A percentile compares a stretch with the other conserved stretches of the same genome.
Conservation (phyloP, 352 stramenopile species). For the Phytophthora foliorum region DNA sequence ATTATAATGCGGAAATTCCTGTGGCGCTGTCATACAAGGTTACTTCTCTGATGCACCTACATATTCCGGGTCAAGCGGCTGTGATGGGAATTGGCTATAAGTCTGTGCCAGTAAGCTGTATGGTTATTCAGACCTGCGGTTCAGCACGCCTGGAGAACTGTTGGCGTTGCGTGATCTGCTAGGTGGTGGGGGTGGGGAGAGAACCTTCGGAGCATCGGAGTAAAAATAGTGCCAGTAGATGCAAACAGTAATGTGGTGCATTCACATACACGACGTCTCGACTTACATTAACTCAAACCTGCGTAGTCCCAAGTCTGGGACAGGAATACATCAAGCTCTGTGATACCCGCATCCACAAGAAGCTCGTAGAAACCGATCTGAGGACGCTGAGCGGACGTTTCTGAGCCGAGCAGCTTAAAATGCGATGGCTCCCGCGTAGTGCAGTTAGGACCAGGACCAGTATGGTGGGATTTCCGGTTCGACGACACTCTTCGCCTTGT, state of each 20-base stretch:
- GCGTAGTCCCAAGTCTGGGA: background rate
- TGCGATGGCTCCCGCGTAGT: background rate
- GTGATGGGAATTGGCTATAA: too few species aligned
- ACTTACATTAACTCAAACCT: background rate
- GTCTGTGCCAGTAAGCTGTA: too few species aligned
- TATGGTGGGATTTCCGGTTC: too few species aligned
- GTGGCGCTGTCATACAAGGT: too few species aligned
- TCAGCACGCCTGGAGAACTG: too few species aligned
- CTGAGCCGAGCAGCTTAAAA: background rate
- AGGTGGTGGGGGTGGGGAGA: too few species aligned
- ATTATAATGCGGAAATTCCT: too few species aligned
- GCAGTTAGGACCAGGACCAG: background rate
- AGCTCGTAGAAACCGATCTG: background rate
- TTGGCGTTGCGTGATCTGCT: too few species aligned
- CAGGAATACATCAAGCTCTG: background rate
- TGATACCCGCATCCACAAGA: background rate
- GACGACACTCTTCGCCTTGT: background rate
- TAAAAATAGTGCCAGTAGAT: background rate
- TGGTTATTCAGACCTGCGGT: too few species aligned
- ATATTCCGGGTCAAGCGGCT: too few species aligned
- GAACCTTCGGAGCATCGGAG: background rate
- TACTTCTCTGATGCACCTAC: too few species aligned
- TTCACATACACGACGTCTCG: too few species aligned
- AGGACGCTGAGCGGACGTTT: background rate
- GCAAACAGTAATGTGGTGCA: background rate